These are phyloP conservation scores for Debaryomyces nepalensis DNA, from an alignment of 1,139 yeast genomes.

Conservation along the genomic window DNA sequence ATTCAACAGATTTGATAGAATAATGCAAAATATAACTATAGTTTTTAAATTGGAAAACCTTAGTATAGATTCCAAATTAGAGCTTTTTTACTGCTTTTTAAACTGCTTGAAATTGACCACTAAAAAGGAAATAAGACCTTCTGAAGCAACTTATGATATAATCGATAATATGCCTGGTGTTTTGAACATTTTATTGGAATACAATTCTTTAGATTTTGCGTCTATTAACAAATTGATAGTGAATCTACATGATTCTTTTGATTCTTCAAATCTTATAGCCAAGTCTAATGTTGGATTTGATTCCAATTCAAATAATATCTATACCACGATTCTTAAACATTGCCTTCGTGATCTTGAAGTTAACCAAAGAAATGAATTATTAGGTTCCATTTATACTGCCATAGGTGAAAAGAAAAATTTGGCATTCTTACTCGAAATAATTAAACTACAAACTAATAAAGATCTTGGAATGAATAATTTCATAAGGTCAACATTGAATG, in stretches of 20 bases:
- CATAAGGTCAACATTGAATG: conserved; percentile 25
- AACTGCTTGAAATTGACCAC: conserved; percentile 31
- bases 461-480: conserved; percentile 21
- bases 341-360: conserved; percentile 19
- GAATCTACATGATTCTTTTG: conserved; percentile 38
- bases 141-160: conserved; percentile 36
- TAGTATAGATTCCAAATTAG: conserved; percentile 31
- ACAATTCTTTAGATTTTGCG: conserved; percentile 24
- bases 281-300: conserved; percentile 8
- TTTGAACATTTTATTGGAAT: conserved; percentile 27
- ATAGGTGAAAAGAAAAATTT: conserved; percentile 29
- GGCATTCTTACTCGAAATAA: conserved; percentile 26
- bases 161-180: conserved; percentile 36
- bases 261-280: conserved; percentile 24
- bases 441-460: conserved; percentile 15
- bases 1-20: conserved; percentile 34
- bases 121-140: conserved; percentile 33
- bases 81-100: conserved; percentile 31
- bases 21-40: conserved; percentile 31
- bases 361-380: conserved; percentile 27
- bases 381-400: conserved; percentile 28
- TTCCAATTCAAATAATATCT: conserved; percentile 15
- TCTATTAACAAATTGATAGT: conserved; percentile 25
- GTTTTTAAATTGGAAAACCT: conserved; percentile 32
- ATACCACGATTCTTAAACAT: conserved; percentile 16